Evolutionary conservation across 805 yeast species (phyloP), one percentile per base, ranked within the genome.

Genomic region (Maudiozyma pseudohumilis): DNA sequence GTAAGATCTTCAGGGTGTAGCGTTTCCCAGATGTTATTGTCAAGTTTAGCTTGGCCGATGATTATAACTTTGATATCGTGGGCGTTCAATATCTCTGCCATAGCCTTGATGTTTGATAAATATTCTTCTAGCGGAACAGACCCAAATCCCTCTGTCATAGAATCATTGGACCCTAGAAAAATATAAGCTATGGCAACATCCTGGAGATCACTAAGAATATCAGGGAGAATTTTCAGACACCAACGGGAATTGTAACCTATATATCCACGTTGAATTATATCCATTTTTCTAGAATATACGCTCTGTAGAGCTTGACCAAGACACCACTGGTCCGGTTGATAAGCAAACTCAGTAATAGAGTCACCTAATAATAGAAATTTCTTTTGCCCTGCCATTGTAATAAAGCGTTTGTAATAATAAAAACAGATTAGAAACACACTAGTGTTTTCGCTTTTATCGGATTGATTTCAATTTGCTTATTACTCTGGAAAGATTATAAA

Each of bases 131-230:
- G 15, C 1, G 74, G 71, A 9, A 84, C 83, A 19, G 60, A 59
- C 44, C 70, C 75, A 4, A 53, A 49, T 4, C 69, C 69, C 1
- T 52, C 63, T 8, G 61, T 45, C 3, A 71, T 66, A 0, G 80
- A 68, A 56, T 87, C 96, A 52, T 87, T 87, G 12, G 95, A 72
- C 3, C 96, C 96, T 48, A 84, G 75, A 53, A 81, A 86, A 3
- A 86, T 61, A 9, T 76, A 72, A 41, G 75, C 64, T 10, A 68
- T 44, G 3, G 44, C 59, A 36, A 74, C 60, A 5, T 48, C 61
- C 33, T 71, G 59, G 32, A 70, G 60, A 43, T 77, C 82, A 4
- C 57, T 62, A 22, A 85, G 56, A 10, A 80, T 60, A 31, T 64
- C 59, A n/a, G 72, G 73, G 4, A 72, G 48, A 5, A 83, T 47